Evolutionary conservation across 2,329 filamentous ascomycete species (phyloP), one percentile per base, ranked within the genome.

Genomic region (Coleophoma cylindrospora): DNA sequence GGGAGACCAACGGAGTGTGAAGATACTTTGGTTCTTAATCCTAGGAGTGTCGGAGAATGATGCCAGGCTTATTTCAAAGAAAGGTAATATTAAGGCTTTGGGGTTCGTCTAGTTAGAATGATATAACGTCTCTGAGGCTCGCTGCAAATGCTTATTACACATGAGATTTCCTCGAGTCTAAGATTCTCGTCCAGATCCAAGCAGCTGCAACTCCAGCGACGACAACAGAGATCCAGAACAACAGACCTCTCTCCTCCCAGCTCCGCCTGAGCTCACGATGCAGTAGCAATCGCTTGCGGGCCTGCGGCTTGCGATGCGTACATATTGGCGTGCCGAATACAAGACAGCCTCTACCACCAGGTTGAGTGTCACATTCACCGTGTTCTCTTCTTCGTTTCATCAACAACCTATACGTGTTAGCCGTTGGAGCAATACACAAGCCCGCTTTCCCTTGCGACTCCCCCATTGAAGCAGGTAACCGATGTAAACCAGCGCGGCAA

Each of bases 301-400:
- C 27, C 12, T 48, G 36, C 1, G 48, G n/a, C 47, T 55, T 55
- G 19, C 50, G 51, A 36, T 50, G 54, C 3, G 52, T 52, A 47
- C 61, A 63, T 4, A 61, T 45, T 34, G 48, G 50, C 1, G 57
- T 63, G 2, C 61, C 60, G 33, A 59, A 60, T 1, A 65, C 57
- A n/a, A 65, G 40, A 49, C 62, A 64, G 9, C 61, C 61, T 47
- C 61, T 56, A 3, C 61, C 62, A 15, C 60, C 59, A 17, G 51
- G 50, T 36, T 49, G 48, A 11, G 47, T 52, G 9, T 83, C 79
- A 58, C 81, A 85, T 60, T 84, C 81, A 12, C 77, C 66, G 56
- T 85, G 81, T 52, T 82, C 74, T 50, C 81, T 71, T 14, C 81
- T 71, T 37, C 78, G 71, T 55, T 76, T 74, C 77, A 84, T 84